Base-by-base conservation (phyloP, 2,329 filamentous ascomycete species). In the Aaosphaeria arxii region DNA sequence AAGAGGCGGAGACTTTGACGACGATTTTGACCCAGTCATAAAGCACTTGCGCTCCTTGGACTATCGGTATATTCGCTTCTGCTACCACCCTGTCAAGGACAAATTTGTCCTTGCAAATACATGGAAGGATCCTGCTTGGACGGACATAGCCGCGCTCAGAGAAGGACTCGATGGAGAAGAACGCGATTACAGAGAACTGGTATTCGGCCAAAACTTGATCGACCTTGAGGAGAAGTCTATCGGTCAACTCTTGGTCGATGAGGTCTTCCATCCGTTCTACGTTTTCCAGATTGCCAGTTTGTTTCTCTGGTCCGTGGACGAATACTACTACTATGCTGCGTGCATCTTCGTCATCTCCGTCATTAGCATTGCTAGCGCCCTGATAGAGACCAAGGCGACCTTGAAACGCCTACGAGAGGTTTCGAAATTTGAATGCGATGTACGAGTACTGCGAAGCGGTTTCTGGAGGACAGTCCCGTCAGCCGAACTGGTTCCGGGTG, bases 211-310 rank as follows among this genome's bases (percentile, higher is more conserved):
- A 48, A 99, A 99, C 61, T 71, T 90, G 49, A 96, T 99, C 57
- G 89, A 96, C 54, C 95, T 99, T 57, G 84, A 95, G 61, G 86
- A 96, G 63, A 99, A 96, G 72, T 85, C 88, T 1, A 81, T 87
- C 11, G 79, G 83, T 1, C 89, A 95, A 63, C 81, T 99, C 42
- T 78, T 99, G 11, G 78, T 96, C 17, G 92, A 99, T 59, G 94
- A 99, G 82, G 91, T 89, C 17, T 91, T 99, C 62, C 94, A 99
- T 66, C 95, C 94, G 0, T 99, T 99, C 69, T 99, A 99, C 68
- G 87, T 99, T 47, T 99, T 99, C 66, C 94, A 99, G 71, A 86
- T 97, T 61, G 92, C 91, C 42, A 97, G 94, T 75, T 77, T 99
- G 56, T 72, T 95, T 38, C 82, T 99, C 4, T 99, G 94, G 94